phyloP scores from a whole-genome alignment of 768 basidiomycete genomes.

The Boletus fagicola region DNA sequence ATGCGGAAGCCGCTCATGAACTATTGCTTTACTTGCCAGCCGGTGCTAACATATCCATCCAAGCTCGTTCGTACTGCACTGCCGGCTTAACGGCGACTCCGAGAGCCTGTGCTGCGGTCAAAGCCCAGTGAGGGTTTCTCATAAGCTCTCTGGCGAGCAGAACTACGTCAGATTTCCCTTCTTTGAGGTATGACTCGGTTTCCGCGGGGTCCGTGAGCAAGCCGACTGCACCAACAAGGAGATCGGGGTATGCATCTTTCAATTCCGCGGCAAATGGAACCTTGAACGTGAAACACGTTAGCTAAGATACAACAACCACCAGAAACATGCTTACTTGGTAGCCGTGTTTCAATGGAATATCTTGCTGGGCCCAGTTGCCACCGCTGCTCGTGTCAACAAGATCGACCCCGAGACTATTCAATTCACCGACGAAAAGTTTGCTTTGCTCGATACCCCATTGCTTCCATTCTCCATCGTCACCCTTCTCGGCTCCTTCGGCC shows the following conservation, averaged over 20 bases:
- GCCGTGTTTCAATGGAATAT: constrained; percentile 51
- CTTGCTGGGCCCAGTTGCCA: constrained; percentile 61
- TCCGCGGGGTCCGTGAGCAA: constrained; percentile 63
- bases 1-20: not conserved
- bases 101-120: constrained; percentile 60
- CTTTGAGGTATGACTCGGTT: constrained; percentile 60
- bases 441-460: constrained; percentile 82
- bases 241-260: constrained; percentile 56
- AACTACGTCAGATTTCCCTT: constrained; percentile 67
- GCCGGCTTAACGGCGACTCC: constrained; percentile 66
- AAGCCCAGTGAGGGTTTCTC: constrained; percentile 62
- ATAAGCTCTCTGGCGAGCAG: constrained; percentile 67
- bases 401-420: constrained; percentile 66
- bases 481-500: constrained; percentile 56
- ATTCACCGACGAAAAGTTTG: constrained; percentile 51
- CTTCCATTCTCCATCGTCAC: constrained; percentile 52
- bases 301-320: not conserved
- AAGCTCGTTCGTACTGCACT: constrained; percentile 68
- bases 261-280: constrained; percentile 67
- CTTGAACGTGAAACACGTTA: constrained; percentile 29
- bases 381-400: constrained; percentile 73
- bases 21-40: not conserved
- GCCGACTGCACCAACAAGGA: constrained; percentile 65
- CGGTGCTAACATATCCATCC: constrained; percentile 38
- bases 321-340: constrained; percentile 50